Conservation (phyloP, 2,329 filamentous ascomycete species). For the Aspergillus viridinutans region DNA sequence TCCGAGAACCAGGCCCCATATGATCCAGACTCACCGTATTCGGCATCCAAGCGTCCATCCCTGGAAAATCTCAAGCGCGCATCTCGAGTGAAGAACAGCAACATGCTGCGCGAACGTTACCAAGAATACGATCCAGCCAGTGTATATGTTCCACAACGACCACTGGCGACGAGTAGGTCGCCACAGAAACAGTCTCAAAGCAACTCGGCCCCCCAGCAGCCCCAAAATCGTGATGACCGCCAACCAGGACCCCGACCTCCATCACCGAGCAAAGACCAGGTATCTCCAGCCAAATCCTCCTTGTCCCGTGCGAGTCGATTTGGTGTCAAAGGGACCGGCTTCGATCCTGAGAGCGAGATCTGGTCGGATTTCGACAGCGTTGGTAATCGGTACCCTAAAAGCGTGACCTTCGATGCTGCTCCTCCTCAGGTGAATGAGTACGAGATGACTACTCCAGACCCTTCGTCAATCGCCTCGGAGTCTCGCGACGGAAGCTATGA, state of each 20-base stretch:
- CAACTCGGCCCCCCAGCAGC: conserved; percentile 54
- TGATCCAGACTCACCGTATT: conserved; percentile 60
- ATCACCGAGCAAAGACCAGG: conserved; percentile 64
- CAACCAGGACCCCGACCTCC: conserved; percentile 35
- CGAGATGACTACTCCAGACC: conserved; percentile 93
- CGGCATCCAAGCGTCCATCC: conserved; percentile 76
- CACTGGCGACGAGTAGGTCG: conserved; percentile 62
- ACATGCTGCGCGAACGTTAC: conserved; percentile 90
- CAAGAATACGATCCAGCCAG: conserved; percentile 85
- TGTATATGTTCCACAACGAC: conserved; percentile 74
- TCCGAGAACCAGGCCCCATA: conserved; percentile 64
- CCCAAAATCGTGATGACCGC: conserved; percentile 12
- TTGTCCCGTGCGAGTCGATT: conserved; percentile 63
- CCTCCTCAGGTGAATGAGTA: conserved; percentile 96
- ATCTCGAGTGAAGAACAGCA: conserved; percentile 96
- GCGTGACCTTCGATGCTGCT: conserved; percentile 91
- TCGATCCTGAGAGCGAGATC: conserved; percentile 64
- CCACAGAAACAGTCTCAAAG: conserved; percentile 61
- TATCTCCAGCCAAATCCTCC: conserved; percentile 85
- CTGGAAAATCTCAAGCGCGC: conserved; percentile 94
- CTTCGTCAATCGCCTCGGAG: conserved; percentile 85
- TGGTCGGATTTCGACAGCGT: conserved; percentile 60
- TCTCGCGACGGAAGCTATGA: conserved; percentile 94
- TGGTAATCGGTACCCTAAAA: conserved; percentile 80
- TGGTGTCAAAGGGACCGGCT: conserved; percentile 55